Evolutionary conservation across 352 stramenopile genomes (phyloP).

Genomic region (Phytophthora tubulina): DNA sequence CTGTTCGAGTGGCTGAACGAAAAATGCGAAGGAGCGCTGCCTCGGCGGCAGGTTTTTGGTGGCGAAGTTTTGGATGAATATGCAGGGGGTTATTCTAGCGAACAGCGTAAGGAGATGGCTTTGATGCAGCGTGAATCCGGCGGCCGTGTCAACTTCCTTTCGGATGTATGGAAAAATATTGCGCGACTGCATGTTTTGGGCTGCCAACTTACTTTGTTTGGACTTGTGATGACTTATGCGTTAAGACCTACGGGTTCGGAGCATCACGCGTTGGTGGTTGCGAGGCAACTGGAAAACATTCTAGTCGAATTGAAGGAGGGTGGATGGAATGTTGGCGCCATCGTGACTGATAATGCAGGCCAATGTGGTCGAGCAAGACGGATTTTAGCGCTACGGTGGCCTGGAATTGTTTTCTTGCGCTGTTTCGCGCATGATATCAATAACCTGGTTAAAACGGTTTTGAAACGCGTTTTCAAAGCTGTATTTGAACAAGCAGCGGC

Average conservation of each 20-base stretch:
- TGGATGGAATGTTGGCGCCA: background rate
- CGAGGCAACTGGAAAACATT: background rate
- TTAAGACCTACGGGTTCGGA: background rate
- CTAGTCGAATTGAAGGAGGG: background rate
- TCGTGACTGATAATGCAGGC: constrained; percentile 6
- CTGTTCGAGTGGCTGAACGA: constrained; percentile 4
- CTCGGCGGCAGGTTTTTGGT: constrained; percentile 2
- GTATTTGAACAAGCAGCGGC: background rate
- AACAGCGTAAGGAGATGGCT: background rate
- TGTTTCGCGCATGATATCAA: constrained; percentile 4
- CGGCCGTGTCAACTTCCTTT: background rate
- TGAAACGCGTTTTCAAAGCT: background rate
- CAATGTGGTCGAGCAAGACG: constrained; percentile 1
- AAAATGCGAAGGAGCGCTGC: constrained; percentile 1
- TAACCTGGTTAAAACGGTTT: constrained; percentile 4
- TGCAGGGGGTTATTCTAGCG: too few relatives aligned
- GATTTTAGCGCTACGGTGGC: constrained; percentile 1
- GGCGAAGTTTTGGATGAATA: background rate
- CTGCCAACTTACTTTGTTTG: constrained; percentile 1
- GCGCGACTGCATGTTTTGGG: background rate
- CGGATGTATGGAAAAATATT: constrained; percentile 10
- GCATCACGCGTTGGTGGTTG: background rate
- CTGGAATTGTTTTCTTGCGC: background rate
- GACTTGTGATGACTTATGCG: background rate
- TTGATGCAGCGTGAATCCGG: background rate